Evolutionary conservation across 129 eudicot species (phyloP).

Genomic region (carrot (Daucus carota)): DNA sequence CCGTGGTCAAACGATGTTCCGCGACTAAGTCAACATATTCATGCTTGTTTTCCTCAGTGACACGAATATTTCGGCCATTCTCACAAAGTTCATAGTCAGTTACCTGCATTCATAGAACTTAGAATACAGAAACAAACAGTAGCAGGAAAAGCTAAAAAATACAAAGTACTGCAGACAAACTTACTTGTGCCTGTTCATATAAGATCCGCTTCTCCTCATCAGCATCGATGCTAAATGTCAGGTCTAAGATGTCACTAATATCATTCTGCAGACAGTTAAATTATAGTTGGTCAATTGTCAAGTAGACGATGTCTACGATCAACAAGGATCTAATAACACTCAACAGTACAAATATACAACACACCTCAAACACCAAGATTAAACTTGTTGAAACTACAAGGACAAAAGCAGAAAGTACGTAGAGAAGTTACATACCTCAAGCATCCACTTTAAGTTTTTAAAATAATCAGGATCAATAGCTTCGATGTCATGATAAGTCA

Average conservation of each 20-base stretch:
- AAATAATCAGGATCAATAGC: conserved; percentile 97
- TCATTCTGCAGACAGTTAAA: conserved; percentile 65
- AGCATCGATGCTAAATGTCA: conserved; percentile 97
- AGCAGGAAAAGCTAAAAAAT: neutral
- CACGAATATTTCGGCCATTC: conserved; percentile 88
- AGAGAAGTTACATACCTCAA: conserved; percentile 53
- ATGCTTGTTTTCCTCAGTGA: conserved; percentile 93
- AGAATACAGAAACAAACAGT: neutral
- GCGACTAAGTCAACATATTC: conserved; percentile 93
- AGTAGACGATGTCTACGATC: neutral
- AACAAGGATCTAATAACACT: neutral
- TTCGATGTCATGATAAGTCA: conserved; percentile 97
- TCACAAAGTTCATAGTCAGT: conserved; percentile 92
- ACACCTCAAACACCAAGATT: neutral
- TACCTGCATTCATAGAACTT: conserved; percentile 41
- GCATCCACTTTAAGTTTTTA: conserved; percentile 97
- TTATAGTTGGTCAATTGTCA: neutral
- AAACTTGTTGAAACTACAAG: neutral
- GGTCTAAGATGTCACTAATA: conserved; percentile 74
- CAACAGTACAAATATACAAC: neutral
- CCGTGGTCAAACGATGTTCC: conserved; percentile 93
- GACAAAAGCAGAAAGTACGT: neutral
- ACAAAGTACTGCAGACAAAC: conserved; percentile 1
- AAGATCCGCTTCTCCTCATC: conserved; percentile 93
- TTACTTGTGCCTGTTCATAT: conserved; percentile 73